A percentile compares a stretch with the other conserved stretches of the same genome.
Conservation (phyloP, 2,329 filamentous ascomycete species). For the Pseudocercospora fuligena region DNA sequence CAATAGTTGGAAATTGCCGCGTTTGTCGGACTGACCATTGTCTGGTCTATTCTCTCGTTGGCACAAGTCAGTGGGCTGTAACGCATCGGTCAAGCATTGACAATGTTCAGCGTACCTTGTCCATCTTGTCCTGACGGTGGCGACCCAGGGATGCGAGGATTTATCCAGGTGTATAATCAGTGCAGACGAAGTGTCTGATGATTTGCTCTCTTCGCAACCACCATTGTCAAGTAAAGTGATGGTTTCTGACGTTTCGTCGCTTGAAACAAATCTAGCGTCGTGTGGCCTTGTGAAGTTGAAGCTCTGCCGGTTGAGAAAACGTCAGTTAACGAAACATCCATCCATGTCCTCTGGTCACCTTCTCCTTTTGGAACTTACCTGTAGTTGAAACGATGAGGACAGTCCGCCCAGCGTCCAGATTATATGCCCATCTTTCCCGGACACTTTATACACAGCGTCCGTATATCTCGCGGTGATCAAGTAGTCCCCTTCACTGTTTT, state of each 20-base stretch:
- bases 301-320: not conserved
- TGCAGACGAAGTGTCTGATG: constrained; percentile 15
- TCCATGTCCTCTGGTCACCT: too few relatives aligned
- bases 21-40: constrained; percentile 33
- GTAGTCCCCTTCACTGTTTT: constrained; percentile 45
- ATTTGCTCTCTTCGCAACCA: constrained; percentile 9
- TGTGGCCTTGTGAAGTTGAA: constrained; percentile 25
- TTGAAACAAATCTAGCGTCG: constrained; percentile 21
- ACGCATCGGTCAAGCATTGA: too few relatives aligned
- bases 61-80: too few relatives aligned
- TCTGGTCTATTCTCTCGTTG: constrained; percentile 38
- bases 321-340: too few relatives aligned
- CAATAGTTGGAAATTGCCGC: constrained; percentile 44
- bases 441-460: constrained; percentile 46
- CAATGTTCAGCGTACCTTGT: not conserved
- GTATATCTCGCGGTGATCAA: constrained; percentile 46
- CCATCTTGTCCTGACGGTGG: constrained; percentile 29
- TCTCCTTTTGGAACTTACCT: too few relatives aligned
- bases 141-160: not conserved
- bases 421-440: constrained; percentile 41
- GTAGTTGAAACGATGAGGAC: constrained; percentile 14
- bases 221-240: constrained; percentile 25
- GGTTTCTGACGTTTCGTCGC: constrained; percentile 6
- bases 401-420: constrained; percentile 44
- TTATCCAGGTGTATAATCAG: constrained; percentile 16